Evolutionary conservation across 2,329 filamentous ascomycete species (phyloP).

Genomic region (Fusarium acutatum): DNA sequence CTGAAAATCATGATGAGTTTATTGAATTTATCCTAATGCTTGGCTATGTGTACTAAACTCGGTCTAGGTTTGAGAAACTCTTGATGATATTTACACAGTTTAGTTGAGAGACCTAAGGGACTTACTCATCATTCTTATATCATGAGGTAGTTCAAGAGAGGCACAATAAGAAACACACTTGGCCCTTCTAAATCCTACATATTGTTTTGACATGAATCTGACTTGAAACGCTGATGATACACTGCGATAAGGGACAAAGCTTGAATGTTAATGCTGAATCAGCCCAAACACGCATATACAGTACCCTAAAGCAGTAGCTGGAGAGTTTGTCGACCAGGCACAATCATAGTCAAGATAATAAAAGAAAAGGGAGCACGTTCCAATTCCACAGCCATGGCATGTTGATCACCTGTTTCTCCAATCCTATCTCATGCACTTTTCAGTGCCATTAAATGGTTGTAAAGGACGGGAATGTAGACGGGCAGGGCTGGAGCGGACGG

Average conservation of each 20-base stretch:
- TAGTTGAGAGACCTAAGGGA: neutral
- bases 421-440: neutral
- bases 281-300: neutral
- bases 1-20: neutral
- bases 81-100: neutral
- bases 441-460: neutral
- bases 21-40: neutral
- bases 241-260: neutral
- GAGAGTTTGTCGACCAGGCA: neutral
- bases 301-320: neutral
- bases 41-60: neutral
- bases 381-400: neutral
- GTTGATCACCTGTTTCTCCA: neutral
- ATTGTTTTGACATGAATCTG: neutral
- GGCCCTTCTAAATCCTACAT: neutral
- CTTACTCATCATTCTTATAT: neutral
- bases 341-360: neutral
- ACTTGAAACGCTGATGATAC: slow-evolving; percentile 14
- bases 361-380: neutral
- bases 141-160: neutral
- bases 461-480: neutral
- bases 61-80: neutral
- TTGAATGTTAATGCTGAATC: neutral
- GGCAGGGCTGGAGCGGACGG: neutral
- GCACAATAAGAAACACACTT: neutral